Conservation (phyloP, 805 yeast genomes). For the Metschnikowia proteae region DNA sequence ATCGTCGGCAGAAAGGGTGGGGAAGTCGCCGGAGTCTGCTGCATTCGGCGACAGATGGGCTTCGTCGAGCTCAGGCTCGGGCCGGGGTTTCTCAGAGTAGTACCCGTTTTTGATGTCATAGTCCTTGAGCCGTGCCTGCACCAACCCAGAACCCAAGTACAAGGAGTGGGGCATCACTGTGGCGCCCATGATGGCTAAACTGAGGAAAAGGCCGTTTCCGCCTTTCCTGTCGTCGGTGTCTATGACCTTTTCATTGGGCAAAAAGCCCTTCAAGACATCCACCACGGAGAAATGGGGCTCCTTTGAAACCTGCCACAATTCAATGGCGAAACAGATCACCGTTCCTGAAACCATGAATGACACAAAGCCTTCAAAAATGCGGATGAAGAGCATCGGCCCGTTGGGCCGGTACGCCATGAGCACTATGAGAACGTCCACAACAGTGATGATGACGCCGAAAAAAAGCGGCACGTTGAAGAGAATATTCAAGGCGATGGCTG, state of each 20-base stretch:
- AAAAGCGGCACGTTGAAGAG: conserved; percentile 75
- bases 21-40: not conserved
- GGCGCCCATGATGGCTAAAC: conserved; percentile 86
- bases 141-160: conserved; percentile 81
- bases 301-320: conserved; percentile 63
- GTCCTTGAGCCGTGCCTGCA: conserved; percentile 77
- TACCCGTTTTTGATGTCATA: conserved; percentile 65
- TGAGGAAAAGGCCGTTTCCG: conserved; percentile 61
- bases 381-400: conserved; percentile 72
- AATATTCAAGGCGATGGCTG: conserved; percentile 88
- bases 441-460: conserved; percentile 80
- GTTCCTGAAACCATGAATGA: conserved; percentile 75
- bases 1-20: conserved; percentile 8
- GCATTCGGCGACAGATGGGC: not conserved
- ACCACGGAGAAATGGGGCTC: conserved; percentile 41
- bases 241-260: conserved; percentile 43
- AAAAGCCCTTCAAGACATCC: conserved; percentile 58
- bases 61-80: not conserved
- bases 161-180: conserved; percentile 94
- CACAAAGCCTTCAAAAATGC: conserved; percentile 81
- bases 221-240: conserved; percentile 22
- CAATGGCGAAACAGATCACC: conserved; percentile 79
- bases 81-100: conserved; percentile 28
- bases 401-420: conserved; percentile 83
- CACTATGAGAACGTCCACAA: conserved; percentile 80